Base-by-base conservation (phyloP, 768 basidiomycete genomes). In the Termitomyces eurrhizus region DNA sequence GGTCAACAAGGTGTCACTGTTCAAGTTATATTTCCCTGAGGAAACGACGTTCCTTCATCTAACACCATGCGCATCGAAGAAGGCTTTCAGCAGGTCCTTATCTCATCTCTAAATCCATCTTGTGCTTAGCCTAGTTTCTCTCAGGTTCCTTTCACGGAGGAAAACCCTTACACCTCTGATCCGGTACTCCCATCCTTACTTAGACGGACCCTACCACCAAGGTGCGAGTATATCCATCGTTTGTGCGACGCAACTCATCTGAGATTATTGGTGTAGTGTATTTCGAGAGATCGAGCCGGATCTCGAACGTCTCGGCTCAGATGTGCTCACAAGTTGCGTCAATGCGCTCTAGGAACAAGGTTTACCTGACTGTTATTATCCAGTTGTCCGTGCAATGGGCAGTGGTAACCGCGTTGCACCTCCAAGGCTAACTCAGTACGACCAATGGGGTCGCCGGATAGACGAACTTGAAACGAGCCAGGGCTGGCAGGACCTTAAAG, bases 401-500 rank as follows among this genome's bases (percentile, higher is more conserved):
- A 69, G 70, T n/a, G 75, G 74, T 37, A 68, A 66, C 29, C 78
- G 77, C 24, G 74, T 80, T 1, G 67, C 71, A 2, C 81, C 81
- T 21, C 86, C 88, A 0, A 75, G 70, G 11, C 70, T 92, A 24
- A 78, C 77, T 0, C 91, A 92, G 70, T 92, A 90, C 67, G 78
- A 91, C 65, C 85, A 90, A 63, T 92, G 85, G 86, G 90, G 90
- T 0, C 82, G 85, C 12, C 70, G 80, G 26, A 73, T 90, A 8
- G 90, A 93, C 69, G 71, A 74, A 4, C 79, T 93, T 0, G 76
- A 84, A 42, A 90, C 88, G 1, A 87, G 85, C 18, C 88, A 90
- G 67, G 88, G 84, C 0, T 93, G 90, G 90, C 76, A 85, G 14
- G 76, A 75, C 21, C 75, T 92, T 64, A 90, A 89, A 70, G 82